These are phyloP conservation scores for Fraxinus greggii DNA, from an alignment of 305 asterid genomes.

Conservation along the genomic window DNA sequence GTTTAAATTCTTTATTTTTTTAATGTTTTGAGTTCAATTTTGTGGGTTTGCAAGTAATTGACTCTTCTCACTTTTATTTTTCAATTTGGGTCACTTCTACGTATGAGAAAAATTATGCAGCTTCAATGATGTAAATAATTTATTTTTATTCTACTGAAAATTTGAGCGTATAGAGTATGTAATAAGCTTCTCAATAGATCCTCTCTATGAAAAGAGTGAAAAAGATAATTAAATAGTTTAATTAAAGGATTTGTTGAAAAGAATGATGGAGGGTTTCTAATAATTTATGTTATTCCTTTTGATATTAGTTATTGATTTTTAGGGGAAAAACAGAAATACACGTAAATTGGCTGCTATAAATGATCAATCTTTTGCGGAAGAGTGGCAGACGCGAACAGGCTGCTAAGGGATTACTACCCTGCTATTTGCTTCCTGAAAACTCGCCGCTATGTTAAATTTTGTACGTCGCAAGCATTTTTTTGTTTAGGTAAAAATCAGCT, in stretches of 20 bases:
- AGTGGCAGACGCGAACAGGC: slow-evolving; percentile 8
- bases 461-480: background rate
- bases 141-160: slow-evolving; percentile 5
- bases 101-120: background rate
- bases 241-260: slow-evolving; percentile 9
- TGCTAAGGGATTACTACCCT: background rate
- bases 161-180: background rate
- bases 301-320: background rate
- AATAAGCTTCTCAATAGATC: slow-evolving; percentile 1
- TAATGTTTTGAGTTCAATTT: slow-evolving; percentile 7
- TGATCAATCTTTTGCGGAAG: background rate
- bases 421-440: background rate
- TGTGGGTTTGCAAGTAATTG: slow-evolving; percentile 20
- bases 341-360: slow-evolving; percentile 10
- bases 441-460: background rate
- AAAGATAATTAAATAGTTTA: slow-evolving; percentile 11
- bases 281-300: background rate
- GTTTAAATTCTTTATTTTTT: slow-evolving; percentile 17
- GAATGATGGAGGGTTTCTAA: slow-evolving; percentile 1
- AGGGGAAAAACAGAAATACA: slow-evolving; percentile 7
- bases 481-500: background rate
- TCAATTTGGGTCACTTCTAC: background rate
- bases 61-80: slow-evolving; percentile 15
- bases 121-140: background rate
- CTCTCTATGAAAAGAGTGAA: background rate